Percentiles rank a stretch among this genome's conserved stretches.
These are phyloP conservation scores for Aureobasidium sp. DNA, from an alignment of 2,329 filamentous ascomycete genomes.

Conservation along the genomic window DNA sequence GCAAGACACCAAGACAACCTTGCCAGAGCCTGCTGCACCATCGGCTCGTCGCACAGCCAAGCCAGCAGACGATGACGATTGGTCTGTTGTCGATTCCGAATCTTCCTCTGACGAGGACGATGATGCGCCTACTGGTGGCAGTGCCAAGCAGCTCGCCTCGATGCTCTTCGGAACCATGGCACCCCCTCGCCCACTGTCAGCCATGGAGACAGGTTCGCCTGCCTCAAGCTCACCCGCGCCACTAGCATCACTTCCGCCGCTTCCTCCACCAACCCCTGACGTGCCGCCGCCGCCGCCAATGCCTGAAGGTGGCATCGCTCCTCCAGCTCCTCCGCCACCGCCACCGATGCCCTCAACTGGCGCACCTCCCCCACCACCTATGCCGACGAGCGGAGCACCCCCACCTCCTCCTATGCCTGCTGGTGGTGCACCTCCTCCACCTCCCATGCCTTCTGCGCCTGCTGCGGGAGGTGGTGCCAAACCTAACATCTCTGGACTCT, in stretches of 20 bases:
- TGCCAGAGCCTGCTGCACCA: slow-evolving; percentile 43
- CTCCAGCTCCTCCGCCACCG: slow-evolving; percentile 34
- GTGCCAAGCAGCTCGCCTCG: slow-evolving; percentile 84
- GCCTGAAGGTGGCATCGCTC: slow-evolving; percentile 23
- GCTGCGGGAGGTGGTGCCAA: slow-evolving; percentile 28
- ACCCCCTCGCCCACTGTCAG: slow-evolving; percentile 79
- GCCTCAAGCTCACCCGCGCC: slow-evolving; percentile 37
- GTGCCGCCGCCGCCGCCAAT: slow-evolving; percentile 29
- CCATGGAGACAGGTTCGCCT: slow-evolving; percentile 52
- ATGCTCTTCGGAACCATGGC: slow-evolving; percentile 97
- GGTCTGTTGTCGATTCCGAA: slow-evolving; percentile 68
- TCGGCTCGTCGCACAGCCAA: slow-evolving; percentile 48
- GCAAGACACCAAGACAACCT: slow-evolving; percentile 44
- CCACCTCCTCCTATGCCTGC: slow-evolving; percentile 30
- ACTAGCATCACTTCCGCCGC: slow-evolving; percentile 26
- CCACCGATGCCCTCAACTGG: slow-evolving; percentile 42
- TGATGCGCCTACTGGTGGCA: slow-evolving; percentile 69
- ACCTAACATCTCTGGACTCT: slow-evolving; percentile 50
- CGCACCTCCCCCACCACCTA: slow-evolving; percentile 40
- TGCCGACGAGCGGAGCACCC: slow-evolving; percentile 28
- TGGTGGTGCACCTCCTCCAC: slow-evolving; percentile 43
- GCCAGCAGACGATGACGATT: slow-evolving; percentile 62
- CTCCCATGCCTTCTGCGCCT: slow-evolving; percentile 33
- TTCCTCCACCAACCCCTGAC: slow-evolving; percentile 40
- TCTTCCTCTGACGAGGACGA: slow-evolving; percentile 66